A percentile compares a stretch with the other conserved stretches of the same genome.
phyloP scores from a whole-genome alignment of 2,329 filamentous ascomycete genomes.

The Sclerotinia trifoliorum region DNA sequence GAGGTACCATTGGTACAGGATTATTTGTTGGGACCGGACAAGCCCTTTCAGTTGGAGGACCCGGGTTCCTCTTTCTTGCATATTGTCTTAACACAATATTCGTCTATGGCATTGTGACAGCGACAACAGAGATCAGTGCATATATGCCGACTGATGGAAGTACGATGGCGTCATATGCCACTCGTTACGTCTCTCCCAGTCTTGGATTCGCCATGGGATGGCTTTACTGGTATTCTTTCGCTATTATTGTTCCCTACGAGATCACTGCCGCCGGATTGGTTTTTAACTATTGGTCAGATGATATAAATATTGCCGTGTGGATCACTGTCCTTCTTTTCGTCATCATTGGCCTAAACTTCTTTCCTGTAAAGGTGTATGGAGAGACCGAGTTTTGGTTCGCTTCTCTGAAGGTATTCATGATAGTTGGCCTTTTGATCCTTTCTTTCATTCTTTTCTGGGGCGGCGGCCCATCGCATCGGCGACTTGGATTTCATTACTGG shows the following conservation, averaged over 20 bases:
- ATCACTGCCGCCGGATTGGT: neutral
- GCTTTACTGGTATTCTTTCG: conserved; percentile 2
- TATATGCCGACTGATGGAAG: neutral
- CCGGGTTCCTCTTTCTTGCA: neutral
- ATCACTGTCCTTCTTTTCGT: neutral
- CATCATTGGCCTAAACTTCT: neutral
- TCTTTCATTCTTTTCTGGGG: neutral
- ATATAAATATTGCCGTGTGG: neutral
- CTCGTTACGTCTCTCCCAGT: neutral
- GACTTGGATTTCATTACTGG: neutral
- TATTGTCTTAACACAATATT: neutral
- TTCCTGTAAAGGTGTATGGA: neutral
- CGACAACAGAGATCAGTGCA: neutral
- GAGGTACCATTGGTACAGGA: neutral
- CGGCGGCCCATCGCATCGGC: neutral
- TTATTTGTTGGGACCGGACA: neutral
- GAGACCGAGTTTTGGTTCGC: neutral
- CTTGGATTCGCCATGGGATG: neutral
- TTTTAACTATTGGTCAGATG: neutral
- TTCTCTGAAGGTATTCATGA: neutral
- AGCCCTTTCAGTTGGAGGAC: neutral
- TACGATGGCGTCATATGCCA: neutral
- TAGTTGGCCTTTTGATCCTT: neutral
- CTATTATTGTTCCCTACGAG: neutral
- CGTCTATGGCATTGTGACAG: neutral